Evolutionary conservation across 1,284 basidiomycete genomes (phyloP).

Genomic region (Mycosarcoma maydis): DNA sequence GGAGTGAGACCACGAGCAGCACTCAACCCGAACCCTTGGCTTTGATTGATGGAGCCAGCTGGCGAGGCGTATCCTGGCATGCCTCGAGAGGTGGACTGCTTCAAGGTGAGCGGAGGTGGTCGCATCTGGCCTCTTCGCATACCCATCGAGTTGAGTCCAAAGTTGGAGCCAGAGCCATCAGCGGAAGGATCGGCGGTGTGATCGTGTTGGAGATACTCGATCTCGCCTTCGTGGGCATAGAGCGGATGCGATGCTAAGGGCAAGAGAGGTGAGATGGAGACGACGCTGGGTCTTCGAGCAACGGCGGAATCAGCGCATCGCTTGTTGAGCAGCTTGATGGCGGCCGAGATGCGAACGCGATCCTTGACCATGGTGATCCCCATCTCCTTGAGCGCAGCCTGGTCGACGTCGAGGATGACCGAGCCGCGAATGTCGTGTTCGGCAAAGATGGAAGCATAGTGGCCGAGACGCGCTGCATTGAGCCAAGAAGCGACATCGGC

Average conservation of each 20-base stretch:
- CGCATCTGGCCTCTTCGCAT: slow-evolving; percentile 45
- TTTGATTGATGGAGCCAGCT: slow-evolving; percentile 33
- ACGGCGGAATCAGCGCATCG: slow-evolving; percentile 41
- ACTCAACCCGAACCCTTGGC: slow-evolving; percentile 52
- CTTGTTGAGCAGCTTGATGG: slow-evolving; percentile 64
- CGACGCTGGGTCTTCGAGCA: slow-evolving; percentile 25
- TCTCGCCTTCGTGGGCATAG: slow-evolving; percentile 38
- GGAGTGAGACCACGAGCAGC: slow-evolving; percentile 51
- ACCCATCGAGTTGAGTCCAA: slow-evolving; percentile 38
- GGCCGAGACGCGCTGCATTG: slow-evolving; percentile 39
- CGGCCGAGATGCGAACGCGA: slow-evolving; percentile 57
- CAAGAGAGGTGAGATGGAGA: slow-evolving; percentile 28
- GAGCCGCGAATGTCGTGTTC: slow-evolving; percentile 62
- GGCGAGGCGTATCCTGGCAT: slow-evolving; percentile 47
- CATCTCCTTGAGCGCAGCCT: slow-evolving; percentile 62
- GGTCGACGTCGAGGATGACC: slow-evolving; percentile 61
- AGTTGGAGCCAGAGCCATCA: slow-evolving; percentile 5
- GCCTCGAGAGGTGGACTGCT: slow-evolving; percentile 40
- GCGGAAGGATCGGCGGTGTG: slow-evolving; percentile 12
- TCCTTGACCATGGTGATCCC: slow-evolving; percentile 63
- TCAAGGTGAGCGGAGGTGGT: slow-evolving; percentile 40
- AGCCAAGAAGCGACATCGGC: slow-evolving; percentile 60
- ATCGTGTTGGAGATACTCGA: slow-evolving; percentile 46
- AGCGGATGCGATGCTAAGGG: slow-evolving; percentile 17
- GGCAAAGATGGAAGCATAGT: slow-evolving; percentile 52